Evolutionary conservation across 1,284 basidiomycete species (phyloP).

Genomic region (Mixia osmundae): DNA sequence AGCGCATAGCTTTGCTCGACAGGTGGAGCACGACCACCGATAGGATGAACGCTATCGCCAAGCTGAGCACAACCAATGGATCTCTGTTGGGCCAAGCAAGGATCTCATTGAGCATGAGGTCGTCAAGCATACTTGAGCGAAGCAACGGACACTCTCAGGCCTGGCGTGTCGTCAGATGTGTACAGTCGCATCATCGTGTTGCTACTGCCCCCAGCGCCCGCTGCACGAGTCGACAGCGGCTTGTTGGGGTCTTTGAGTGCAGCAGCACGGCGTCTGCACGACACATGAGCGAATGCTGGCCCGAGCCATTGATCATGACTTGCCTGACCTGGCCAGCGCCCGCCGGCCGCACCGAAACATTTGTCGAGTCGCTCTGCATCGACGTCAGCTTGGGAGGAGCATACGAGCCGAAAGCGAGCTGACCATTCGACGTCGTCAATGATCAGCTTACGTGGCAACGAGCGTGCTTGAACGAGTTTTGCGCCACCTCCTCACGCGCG

Average conservation of each 20-base stretch:
- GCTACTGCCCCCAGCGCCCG: slow-evolving; percentile 83
- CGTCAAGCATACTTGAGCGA: neutral
- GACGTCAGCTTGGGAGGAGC: too few species aligned
- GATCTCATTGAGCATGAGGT: neutral
- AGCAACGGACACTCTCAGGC: slow-evolving; percentile 71
- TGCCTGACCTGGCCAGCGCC: too few species aligned
- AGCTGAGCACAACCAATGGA: slow-evolving; percentile 89
- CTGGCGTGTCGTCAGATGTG: slow-evolving; percentile 81
- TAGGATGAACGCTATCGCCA: slow-evolving; percentile 91
- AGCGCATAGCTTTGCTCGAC: slow-evolving; percentile 76
- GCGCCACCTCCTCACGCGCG: too few species aligned
- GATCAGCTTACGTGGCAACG: too few species aligned
- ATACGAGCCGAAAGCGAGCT: too few species aligned
- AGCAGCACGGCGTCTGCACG: slow-evolving; percentile 15
- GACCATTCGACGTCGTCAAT: too few species aligned
- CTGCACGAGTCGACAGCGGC: slow-evolving; percentile 72
- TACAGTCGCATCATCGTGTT: slow-evolving; percentile 98
- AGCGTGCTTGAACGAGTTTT: too few species aligned
- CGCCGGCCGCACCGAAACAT: too few species aligned
- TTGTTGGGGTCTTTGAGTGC: slow-evolving; percentile 22
- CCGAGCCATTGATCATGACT: too few species aligned
- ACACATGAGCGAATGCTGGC: too few species aligned
- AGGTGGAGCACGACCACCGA: slow-evolving; percentile 99
- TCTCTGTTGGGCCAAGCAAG: slow-evolving; percentile 35
- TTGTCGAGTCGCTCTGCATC: too few species aligned